These are phyloP conservation scores for Podaxis sp. DNA, from an alignment of 768 basidiomycete genomes.

Conservation along the genomic window DNA sequence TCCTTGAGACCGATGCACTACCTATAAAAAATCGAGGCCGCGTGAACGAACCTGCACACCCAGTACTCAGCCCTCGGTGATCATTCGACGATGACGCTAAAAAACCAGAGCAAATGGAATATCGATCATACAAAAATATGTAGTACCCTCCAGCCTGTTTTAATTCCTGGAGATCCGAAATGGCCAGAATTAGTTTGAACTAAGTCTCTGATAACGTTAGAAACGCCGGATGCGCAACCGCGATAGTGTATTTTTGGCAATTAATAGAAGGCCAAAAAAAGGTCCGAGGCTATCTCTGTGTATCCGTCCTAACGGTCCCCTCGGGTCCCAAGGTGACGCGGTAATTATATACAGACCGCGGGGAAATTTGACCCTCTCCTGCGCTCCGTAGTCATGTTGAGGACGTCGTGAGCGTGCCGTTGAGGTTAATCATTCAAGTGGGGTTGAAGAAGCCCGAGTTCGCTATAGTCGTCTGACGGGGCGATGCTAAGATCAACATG, in stretches of 20 bases:
- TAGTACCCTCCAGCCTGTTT: too few species aligned
- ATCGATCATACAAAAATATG: too few species aligned
- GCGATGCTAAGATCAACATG: background rate
- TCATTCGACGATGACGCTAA: background rate
- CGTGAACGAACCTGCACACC: too few species aligned
- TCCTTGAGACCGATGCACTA: too few species aligned
- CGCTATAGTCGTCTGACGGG: background rate
- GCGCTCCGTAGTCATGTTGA: background rate
- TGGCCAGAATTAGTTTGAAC: too few species aligned
- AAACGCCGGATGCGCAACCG: background rate
- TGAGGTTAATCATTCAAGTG: background rate
- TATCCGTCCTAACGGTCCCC: background rate
- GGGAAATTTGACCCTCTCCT: background rate
- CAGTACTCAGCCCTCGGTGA: too few species aligned
- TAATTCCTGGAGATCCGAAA: too few species aligned
- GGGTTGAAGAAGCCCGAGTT: background rate
- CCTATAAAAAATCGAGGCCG: too few species aligned
- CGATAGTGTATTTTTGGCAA: background rate
- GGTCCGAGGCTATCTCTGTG: background rate
- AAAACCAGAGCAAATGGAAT: background rate
- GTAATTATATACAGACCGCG: background rate
- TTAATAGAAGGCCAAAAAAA: background rate
- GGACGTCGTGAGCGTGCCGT: background rate
- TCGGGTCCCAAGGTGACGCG: background rate
- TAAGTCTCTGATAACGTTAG: too few species aligned